These are phyloP conservation scores for Malus asiatica DNA, from an alignment of 306 rosid genomes.

Conservation along the genomic window DNA sequence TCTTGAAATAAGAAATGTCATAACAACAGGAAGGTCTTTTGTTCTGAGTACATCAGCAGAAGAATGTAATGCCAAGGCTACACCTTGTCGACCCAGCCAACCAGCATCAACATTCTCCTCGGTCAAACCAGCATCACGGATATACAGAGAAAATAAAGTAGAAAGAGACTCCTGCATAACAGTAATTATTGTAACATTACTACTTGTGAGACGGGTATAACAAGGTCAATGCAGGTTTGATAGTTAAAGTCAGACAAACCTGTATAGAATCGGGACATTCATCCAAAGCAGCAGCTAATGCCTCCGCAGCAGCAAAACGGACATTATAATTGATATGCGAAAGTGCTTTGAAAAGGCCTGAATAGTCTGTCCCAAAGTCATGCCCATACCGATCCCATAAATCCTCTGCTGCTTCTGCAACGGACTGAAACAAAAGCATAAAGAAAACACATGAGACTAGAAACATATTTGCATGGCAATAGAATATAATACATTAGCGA, in stretches of 20 bases:
- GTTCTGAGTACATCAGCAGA: conserved; percentile 93
- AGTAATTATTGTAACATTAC: not conserved
- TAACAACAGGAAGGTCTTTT: conserved; percentile 88
- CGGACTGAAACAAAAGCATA: conserved; percentile 44
- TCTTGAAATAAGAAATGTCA: conserved; percentile 89
- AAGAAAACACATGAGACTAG: not conserved
- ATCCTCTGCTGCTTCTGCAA: conserved; percentile 90
- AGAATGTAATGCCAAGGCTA: conserved; percentile 76
- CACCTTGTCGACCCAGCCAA: conserved; percentile 97
- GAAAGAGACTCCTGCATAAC: conserved; percentile 79
- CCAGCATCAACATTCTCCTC: conserved; percentile 64
- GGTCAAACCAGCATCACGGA: conserved; percentile 58
- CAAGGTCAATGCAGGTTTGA: not conserved
- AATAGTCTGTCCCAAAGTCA: conserved; percentile 86
- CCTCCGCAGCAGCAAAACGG: conserved; percentile 88
- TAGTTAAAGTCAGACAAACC: conserved; percentile 36
- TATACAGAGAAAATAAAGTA: conserved; percentile 75
- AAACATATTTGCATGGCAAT: not conserved
- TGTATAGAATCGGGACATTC: conserved; percentile 86
- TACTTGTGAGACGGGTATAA: not conserved
- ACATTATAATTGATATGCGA: conserved; percentile 74
- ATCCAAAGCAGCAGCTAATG: conserved; percentile 91
- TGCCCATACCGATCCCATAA: conserved; percentile 94
- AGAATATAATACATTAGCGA: not conserved
- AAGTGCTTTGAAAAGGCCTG: conserved; percentile 82